Evolutionary conservation across 192 early-diverging fungal species (phyloP).

Genomic region (Umbelopsis sp.): DNA sequence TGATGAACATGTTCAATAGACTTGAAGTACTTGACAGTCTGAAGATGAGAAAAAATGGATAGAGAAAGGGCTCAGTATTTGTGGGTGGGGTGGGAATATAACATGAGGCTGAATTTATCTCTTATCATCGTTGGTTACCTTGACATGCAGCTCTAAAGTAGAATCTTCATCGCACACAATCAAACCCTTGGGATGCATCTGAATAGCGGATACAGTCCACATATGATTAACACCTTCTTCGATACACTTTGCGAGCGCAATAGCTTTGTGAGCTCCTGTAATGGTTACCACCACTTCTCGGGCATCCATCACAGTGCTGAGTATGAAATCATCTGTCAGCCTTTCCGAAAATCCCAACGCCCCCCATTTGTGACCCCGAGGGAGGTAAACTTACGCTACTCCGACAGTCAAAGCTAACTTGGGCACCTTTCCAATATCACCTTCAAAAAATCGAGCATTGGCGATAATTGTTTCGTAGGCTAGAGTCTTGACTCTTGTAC

Average conservation of each 20-base stretch:
- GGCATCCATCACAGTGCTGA: conserved; percentile 82
- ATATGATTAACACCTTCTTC: conserved; percentile 83
- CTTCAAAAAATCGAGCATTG: conserved; percentile 84
- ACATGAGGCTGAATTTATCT: no score
- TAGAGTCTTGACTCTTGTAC: conserved; percentile 83
- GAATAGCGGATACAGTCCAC: conserved; percentile 87
- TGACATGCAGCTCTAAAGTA: conserved; percentile 84
- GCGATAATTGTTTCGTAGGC: conserved; percentile 86
- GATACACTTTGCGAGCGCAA: conserved; percentile 83
- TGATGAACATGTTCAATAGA: conserved; percentile 82
- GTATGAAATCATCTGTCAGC: background rate
- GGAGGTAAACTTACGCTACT: conserved; percentile 54
- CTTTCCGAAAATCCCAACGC: background rate
- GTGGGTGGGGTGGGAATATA: no score
- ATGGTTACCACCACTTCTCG: conserved; percentile 83
- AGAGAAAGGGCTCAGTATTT: no score
- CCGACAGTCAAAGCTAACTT: conserved; percentile 85
- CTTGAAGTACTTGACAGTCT: conserved; percentile 86
- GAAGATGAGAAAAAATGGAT: background rate
- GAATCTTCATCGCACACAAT: conserved; percentile 87
- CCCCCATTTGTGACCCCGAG: background rate
- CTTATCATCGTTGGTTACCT: conserved; percentile 28
- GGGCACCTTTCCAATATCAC: conserved; percentile 79
- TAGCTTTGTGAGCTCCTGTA: conserved; percentile 82
- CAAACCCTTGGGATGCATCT: conserved; percentile 77